Conservation (phyloP, 2,329 filamentous ascomycete species). For the Leptographium lundbergii region DNA sequence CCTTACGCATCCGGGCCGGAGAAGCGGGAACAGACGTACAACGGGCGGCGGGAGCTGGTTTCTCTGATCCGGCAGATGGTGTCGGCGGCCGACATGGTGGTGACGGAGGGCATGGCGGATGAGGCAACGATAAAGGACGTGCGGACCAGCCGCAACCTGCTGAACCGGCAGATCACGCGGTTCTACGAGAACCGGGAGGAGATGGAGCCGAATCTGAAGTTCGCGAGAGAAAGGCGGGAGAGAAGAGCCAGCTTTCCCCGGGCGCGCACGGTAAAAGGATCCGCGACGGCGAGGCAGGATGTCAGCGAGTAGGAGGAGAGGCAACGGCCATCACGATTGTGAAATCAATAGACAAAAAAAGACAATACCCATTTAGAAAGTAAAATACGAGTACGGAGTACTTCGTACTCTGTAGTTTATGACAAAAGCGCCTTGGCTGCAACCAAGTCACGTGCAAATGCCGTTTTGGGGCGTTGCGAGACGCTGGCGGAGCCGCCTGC, state of each 20-base stretch:
- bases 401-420: no score
- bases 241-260: neutral
- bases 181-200: constrained; percentile 13
- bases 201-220: neutral
- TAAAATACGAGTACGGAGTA: no score
- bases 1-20: neutral
- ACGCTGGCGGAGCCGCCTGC: neutral
- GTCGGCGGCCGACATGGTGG: constrained; percentile 29
- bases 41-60: constrained; percentile 27
- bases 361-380: neutral
- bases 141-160: constrained; percentile 16
- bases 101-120: constrained; percentile 26
- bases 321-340: neutral
- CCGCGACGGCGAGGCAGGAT: neutral
- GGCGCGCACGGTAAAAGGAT: neutral
- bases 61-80: constrained; percentile 33
- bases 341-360: neutral
- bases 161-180: constrained; percentile 19
- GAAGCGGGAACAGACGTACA: constrained; percentile 14
- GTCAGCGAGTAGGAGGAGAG: neutral
- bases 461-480: neutral
- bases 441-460: neutral
- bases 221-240: neutral
- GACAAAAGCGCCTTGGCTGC: no score
- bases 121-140: constrained; percentile 20